Evolutionary conservation across 441 rosid species (phyloP).

Genomic region (Populus hybrid): DNA sequence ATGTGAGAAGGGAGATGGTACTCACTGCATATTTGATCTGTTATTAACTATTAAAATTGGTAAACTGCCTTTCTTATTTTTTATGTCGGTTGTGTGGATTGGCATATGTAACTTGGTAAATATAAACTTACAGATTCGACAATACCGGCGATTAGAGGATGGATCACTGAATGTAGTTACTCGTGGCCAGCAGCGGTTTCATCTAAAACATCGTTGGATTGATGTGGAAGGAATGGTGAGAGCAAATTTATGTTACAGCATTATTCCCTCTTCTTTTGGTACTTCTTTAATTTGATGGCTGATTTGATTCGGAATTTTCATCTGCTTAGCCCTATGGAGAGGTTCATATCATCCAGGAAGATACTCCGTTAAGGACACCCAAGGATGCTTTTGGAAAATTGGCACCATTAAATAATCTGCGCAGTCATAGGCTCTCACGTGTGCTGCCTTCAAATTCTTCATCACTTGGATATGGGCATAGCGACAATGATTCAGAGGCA

Average conservation of each 20-base stretch:
- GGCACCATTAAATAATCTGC: slow-evolving; percentile 41
- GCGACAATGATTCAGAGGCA: slow-evolving; percentile 51
- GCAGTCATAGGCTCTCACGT: slow-evolving; percentile 21
- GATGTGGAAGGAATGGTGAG: slow-evolving; percentile 93
- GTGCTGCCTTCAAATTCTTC: slow-evolving; percentile 32
- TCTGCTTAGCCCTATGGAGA: slow-evolving; percentile 71
- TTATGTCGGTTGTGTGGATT: neutral
- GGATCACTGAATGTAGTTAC: slow-evolving; percentile 84
- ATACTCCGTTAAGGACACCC: slow-evolving; percentile 73
- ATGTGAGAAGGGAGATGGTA: neutral
- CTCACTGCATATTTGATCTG: neutral
- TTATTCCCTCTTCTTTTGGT: slow-evolving; percentile 5
- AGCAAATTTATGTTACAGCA: slow-evolving; percentile 11
- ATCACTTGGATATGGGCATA: slow-evolving; percentile 33
- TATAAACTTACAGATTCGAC: slow-evolving; percentile 67
- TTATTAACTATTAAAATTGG: neutral
- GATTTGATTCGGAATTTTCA: slow-evolving; percentile 18
- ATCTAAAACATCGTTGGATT: slow-evolving; percentile 65
- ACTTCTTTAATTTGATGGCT: slow-evolving; percentile 2
- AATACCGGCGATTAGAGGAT: slow-evolving; percentile 73
- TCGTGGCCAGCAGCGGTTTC: slow-evolving; percentile 90
- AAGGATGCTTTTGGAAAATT: slow-evolving; percentile 64
- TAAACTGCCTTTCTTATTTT: neutral
- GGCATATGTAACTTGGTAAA: neutral
- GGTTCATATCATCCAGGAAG: slow-evolving; percentile 82